Percentiles rank a stretch among this genome's conserved stretches.
phyloP scores from a whole-genome alignment of 2,329 filamentous ascomycete genomes.

The Penicillium sp. region DNA sequence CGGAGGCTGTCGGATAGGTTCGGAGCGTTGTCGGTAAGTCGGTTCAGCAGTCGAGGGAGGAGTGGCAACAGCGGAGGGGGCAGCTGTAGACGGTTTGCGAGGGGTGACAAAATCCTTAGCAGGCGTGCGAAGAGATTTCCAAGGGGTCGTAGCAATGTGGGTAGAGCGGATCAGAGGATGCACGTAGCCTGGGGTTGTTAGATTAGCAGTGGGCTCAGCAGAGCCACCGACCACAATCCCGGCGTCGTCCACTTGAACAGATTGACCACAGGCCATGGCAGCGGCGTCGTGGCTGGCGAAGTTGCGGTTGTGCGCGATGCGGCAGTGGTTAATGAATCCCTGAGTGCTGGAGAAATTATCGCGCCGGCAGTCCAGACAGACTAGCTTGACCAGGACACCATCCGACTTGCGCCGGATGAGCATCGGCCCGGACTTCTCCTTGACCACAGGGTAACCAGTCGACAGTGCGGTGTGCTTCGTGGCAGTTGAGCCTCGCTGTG shows the following conservation, averaged over 20 bases:
- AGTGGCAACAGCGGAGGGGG: slow-evolving; percentile 25
- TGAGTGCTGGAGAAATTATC: slow-evolving; percentile 95
- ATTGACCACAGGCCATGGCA: slow-evolving; percentile 79
- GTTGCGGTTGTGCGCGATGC: slow-evolving; percentile 88
- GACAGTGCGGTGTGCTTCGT: slow-evolving; percentile 68
- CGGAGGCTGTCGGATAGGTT: slow-evolving; percentile 24
- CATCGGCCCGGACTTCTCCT: slow-evolving; percentile 79
- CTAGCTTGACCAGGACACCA: slow-evolving; percentile 80
- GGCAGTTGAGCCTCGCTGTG: slow-evolving; percentile 58
- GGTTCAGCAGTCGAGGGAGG: slow-evolving; percentile 18
- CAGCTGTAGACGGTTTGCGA: slow-evolving; percentile 17
- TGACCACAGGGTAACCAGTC: slow-evolving; percentile 68
- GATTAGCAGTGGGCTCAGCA: slow-evolving; percentile 29
- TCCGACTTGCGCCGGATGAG: slow-evolving; percentile 79
- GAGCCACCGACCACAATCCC: slow-evolving; percentile 47
- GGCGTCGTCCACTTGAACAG: slow-evolving; percentile 67
- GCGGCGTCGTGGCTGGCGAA: slow-evolving; percentile 97
- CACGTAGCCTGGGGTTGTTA: slow-evolving; percentile 52
- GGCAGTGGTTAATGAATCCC: slow-evolving; percentile 99
- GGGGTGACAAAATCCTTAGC: slow-evolving; percentile 19
- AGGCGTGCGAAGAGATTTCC: slow-evolving; percentile 7
- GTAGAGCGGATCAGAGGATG: slow-evolving; percentile 63
- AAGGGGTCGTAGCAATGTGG: slow-evolving; percentile 36
- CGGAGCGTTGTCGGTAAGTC: slow-evolving; percentile 6
- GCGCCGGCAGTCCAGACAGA: slow-evolving; percentile 83